Conservation (phyloP, 1,284 basidiomycete genomes). For the Moesziomyces aphidis region DNA sequence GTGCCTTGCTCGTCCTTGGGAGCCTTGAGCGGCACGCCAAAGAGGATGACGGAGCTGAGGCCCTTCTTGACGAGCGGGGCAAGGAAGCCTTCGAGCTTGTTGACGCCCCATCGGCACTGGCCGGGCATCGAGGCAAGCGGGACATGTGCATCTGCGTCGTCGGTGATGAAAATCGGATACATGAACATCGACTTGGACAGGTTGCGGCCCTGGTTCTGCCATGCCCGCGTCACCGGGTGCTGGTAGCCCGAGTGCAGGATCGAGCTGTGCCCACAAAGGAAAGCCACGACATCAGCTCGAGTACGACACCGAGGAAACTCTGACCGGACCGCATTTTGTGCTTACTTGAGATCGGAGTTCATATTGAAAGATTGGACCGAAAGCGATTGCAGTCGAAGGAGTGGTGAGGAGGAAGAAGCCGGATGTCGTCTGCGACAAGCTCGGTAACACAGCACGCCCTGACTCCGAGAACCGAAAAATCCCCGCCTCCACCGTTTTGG, state of each 20-base stretch:
- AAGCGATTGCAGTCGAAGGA: neutral
- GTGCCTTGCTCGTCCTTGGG: conserved; percentile 85
- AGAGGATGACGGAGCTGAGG: conserved; percentile 90
- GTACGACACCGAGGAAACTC: neutral
- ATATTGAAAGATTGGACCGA: conserved; percentile 5
- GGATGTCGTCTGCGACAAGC: conserved; percentile 25
- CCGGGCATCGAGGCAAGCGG: conserved; percentile 61
- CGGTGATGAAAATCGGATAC: conserved; percentile 67
- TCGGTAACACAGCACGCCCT: neutral
- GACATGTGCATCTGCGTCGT: conserved; percentile 54
- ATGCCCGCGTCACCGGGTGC: conserved; percentile 56
- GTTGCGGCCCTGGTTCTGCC: conserved; percentile 55
- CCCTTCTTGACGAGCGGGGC: conserved; percentile 90
- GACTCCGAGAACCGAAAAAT: conserved; percentile 13
- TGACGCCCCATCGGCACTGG: conserved; percentile 81
- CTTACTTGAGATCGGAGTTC: conserved; percentile 48
- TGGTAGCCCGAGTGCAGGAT: conserved; percentile 62
- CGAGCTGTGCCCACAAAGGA: conserved; percentile 16
- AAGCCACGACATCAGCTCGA: neutral
- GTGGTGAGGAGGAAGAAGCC: neutral
- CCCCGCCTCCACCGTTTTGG: conserved; percentile 9
- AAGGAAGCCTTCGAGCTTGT: conserved; percentile 88
- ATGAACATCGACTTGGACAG: conserved; percentile 64
- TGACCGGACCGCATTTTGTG: too few species aligned
- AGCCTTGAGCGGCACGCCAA: conserved; percentile 90